phyloP scores from a whole-genome alignment of 2,329 filamentous ascomycete genomes.

The Juglanconis sp. region DNA sequence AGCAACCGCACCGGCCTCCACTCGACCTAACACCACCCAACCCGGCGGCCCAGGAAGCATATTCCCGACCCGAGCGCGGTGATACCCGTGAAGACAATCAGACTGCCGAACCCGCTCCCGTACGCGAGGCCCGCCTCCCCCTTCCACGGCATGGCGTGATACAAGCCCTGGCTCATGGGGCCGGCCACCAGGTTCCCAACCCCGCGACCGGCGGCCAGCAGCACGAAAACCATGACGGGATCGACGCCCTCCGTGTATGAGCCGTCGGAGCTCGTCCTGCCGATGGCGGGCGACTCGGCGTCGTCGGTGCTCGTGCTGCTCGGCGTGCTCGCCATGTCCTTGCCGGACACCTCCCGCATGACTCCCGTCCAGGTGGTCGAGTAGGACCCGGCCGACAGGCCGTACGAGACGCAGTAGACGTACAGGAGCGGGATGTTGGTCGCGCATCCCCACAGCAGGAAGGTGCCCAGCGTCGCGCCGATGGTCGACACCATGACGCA shows the following conservation, averaged over 20 bases:
- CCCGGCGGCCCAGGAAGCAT: slow-evolving; percentile 39
- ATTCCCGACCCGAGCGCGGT: slow-evolving; percentile 47
- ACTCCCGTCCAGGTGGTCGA: slow-evolving; percentile 60
- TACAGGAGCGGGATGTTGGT: slow-evolving; percentile 52
- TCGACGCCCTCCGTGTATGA: slow-evolving; percentile 29
- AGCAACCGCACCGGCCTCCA: background rate
- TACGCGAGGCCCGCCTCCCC: slow-evolving; percentile 40
- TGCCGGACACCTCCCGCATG: slow-evolving; percentile 40
- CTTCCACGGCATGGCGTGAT: slow-evolving; percentile 44
- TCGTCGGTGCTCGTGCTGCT: slow-evolving; percentile 6
- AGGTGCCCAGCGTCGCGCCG: slow-evolving; percentile 52
- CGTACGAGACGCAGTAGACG: slow-evolving; percentile 60
- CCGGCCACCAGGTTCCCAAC: slow-evolving; percentile 58
- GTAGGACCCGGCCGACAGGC: slow-evolving; percentile 63
- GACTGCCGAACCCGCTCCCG: slow-evolving; percentile 47
- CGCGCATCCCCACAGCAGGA: slow-evolving; percentile 62
- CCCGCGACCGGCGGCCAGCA: slow-evolving; percentile 56
- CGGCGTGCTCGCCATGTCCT: slow-evolving; percentile 12
- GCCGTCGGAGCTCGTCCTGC: slow-evolving; percentile 5
- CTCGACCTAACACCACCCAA: slow-evolving; percentile 30
- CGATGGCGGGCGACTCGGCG: slow-evolving; percentile 19
- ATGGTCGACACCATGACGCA: slow-evolving; percentile 56
- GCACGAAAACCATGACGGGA: slow-evolving; percentile 54
- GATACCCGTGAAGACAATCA: slow-evolving; percentile 56
- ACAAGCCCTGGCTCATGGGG: slow-evolving; percentile 52